These are phyloP conservation scores for Hemisphaericaspora lyxosophila DNA, from an alignment of 1,139 yeast species.

Conservation along the genomic window DNA sequence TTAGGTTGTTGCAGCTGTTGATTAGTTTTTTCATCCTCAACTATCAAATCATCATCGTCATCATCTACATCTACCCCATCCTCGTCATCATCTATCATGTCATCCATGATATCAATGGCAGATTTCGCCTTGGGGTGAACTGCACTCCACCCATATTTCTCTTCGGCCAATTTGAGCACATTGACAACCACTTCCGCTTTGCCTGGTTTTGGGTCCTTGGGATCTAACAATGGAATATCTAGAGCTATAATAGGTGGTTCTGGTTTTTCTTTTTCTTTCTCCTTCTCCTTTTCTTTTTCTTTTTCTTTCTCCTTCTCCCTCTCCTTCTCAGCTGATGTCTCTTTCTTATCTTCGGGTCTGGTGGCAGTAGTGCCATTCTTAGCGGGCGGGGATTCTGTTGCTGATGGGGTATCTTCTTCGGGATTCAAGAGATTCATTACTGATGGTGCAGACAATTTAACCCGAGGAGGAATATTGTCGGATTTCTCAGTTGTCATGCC, in stretches of 20 bases:
- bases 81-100: constrained; percentile 58
- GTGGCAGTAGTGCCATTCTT: constrained; percentile 6
- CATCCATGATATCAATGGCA: constrained; percentile 61
- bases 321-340: constrained; percentile 9
- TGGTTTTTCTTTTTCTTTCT: constrained; percentile 27
- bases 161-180: constrained; percentile 77
- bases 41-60: constrained; percentile 42
- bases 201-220: constrained; percentile 55
- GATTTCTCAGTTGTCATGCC: constrained; percentile 22
- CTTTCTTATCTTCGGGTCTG: too few relatives aligned
- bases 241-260: constrained; percentile 53
- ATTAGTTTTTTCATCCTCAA: constrained; percentile 31
- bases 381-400: constrained; percentile 9
- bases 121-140: constrained; percentile 69
- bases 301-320: constrained; percentile 16
- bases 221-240: constrained; percentile 57
- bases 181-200: constrained; percentile 75
- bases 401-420: constrained; percentile 9
- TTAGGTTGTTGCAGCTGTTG: constrained; percentile 24
- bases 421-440: constrained; percentile 16
- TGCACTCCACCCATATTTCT: constrained; percentile 77
- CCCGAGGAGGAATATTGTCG: constrained; percentile 8
- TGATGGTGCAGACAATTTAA: constrained; percentile 15
- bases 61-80: constrained; percentile 63
- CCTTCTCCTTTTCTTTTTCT: constrained; percentile 27